A percentile compares a stretch with the other conserved stretches of the same genome.
These are phyloP conservation scores for Zoysia japonica DNA, from an alignment of 176 grass and related monocot species.

Conservation along the genomic window DNA sequence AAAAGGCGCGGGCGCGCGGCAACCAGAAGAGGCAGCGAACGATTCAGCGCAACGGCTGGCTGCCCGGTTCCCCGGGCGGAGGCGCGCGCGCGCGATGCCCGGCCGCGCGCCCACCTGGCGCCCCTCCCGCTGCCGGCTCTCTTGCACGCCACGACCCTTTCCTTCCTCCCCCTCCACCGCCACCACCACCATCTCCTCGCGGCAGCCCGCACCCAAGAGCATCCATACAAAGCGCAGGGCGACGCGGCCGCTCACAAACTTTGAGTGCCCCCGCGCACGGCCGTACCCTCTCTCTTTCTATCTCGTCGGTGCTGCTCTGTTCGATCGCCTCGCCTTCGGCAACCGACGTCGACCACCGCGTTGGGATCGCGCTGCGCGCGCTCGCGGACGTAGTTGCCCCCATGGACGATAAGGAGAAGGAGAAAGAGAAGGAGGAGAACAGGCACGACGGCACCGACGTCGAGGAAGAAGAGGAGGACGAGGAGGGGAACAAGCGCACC, in stretches of 20 bases:
- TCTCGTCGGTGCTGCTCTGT: neutral
- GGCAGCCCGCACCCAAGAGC: neutral
- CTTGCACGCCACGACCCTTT: conserved; percentile 25
- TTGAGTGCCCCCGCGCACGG: neutral
- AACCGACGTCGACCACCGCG: neutral
- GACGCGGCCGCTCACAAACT: neutral
- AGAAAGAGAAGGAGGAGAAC: conserved; percentile 27
- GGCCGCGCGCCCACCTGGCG: conserved; percentile 17
- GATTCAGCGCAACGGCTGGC: neutral
- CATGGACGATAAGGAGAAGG: conserved; percentile 53
- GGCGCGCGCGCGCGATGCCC: neutral
- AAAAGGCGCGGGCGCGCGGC: neutral
- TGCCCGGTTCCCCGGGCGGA: neutral
- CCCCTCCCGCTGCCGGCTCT: neutral
- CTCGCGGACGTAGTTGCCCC: neutral
- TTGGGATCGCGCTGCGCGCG: neutral
- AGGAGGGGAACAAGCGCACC: conserved; percentile 57
- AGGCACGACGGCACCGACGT: conserved; percentile 47
- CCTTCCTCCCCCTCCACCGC: neutral
- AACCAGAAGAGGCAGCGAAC: neutral
- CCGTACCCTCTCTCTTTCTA: neutral
- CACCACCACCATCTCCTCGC: neutral
- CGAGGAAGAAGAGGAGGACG: conserved; percentile 62
- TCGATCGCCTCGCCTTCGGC: neutral
- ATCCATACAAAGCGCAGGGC: neutral